These are phyloP conservation scores for Mycena metata DNA, from an alignment of 768 basidiomycete genomes.

Conservation along the genomic window DNA sequence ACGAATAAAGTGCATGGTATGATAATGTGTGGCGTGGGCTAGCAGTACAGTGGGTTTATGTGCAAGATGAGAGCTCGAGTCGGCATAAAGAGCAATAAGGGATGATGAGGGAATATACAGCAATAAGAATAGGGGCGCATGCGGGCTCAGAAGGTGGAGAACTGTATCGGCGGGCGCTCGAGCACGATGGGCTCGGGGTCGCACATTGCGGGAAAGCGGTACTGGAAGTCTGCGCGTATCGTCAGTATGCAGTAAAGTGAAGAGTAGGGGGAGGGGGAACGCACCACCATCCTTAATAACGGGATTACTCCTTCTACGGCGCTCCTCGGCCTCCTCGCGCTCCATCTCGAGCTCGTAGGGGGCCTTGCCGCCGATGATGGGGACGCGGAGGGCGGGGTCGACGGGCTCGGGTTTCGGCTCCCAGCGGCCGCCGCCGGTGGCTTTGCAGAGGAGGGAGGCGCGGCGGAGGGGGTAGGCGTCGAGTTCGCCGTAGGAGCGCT, in stretches of 20 bases:
- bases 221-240: conserved; percentile 68
- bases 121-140: conserved; percentile 56
- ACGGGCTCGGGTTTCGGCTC: conserved; percentile 70
- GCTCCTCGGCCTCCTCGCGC: conserved; percentile 69
- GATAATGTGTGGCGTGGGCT: conserved; percentile 36
- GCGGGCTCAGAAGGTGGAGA: conserved; percentile 70
- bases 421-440: conserved; percentile 86
- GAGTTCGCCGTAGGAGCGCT: conserved; percentile 75
- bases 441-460: conserved; percentile 79
- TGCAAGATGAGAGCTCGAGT: no score
- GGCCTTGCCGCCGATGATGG: conserved; percentile 75
- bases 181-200: conserved; percentile 60
- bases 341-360: conserved; percentile 80
- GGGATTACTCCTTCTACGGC: conserved; percentile 67
- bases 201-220: conserved; percentile 62
- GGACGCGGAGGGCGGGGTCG: conserved; percentile 65
- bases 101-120: conserved; percentile 57
- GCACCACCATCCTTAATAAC: conserved; percentile 71
- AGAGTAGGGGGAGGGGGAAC: conserved; percentile 5
- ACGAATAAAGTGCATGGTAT: conserved; percentile 27
- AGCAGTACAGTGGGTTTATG: conserved; percentile 12
- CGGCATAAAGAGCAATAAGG: background rate
- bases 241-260: background rate
- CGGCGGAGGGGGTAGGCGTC: conserved; percentile 80
- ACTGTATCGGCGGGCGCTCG: conserved; percentile 60